These are phyloP conservation scores for Aspergillus floridensis DNA, from an alignment of 2,329 filamentous ascomycete species.

Conservation along the genomic window DNA sequence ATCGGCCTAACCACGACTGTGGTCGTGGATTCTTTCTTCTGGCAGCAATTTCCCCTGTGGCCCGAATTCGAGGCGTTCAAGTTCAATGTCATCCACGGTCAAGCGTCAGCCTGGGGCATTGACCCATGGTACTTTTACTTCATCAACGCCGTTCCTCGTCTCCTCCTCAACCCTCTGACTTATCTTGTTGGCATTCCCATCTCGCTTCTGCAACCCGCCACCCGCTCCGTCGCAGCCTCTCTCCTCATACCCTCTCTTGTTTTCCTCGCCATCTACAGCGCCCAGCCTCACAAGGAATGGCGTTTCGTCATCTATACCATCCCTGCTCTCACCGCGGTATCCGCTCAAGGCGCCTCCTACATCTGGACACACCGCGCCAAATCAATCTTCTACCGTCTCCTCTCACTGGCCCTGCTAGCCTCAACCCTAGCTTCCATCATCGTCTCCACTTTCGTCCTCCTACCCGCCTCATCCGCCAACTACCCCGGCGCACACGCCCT, in stretches of 20 bases:
- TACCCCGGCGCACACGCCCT: slow-evolving; percentile 90
- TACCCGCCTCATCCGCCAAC: slow-evolving; percentile 80
- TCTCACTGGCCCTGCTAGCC: slow-evolving; percentile 55
- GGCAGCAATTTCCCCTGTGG: slow-evolving; percentile 77
- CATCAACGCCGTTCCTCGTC: slow-evolving; percentile 71
- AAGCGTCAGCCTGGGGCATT: slow-evolving; percentile 82
- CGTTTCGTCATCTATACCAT: slow-evolving; percentile 90
- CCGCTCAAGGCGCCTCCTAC: slow-evolving; percentile 70
- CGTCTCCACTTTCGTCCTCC: slow-evolving; percentile 66
- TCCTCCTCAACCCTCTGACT: slow-evolving; percentile 75
- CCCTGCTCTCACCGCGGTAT: slow-evolving; percentile 74
- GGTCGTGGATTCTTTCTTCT: slow-evolving; percentile 86
- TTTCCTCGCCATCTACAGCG: slow-evolving; percentile 77
- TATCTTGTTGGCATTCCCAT: slow-evolving; percentile 53
- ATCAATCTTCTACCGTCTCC: slow-evolving; percentile 53
- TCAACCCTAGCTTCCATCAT: slow-evolving; percentile 62
- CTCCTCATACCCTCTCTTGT: slow-evolving; percentile 64
- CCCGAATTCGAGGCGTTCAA: slow-evolving; percentile 86
- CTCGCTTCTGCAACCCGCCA: slow-evolving; percentile 53
- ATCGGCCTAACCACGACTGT: slow-evolving; percentile 69
- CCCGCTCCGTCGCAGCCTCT: slow-evolving; percentile 51
- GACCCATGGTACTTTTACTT: slow-evolving; percentile 88
- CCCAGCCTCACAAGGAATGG: slow-evolving; percentile 93
- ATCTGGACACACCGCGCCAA: slow-evolving; percentile 67
- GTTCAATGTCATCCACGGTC: slow-evolving; percentile 83